These are phyloP conservation scores for Trichoderma breve DNA, from an alignment of 2,329 filamentous ascomycete species.

Conservation along the genomic window DNA sequence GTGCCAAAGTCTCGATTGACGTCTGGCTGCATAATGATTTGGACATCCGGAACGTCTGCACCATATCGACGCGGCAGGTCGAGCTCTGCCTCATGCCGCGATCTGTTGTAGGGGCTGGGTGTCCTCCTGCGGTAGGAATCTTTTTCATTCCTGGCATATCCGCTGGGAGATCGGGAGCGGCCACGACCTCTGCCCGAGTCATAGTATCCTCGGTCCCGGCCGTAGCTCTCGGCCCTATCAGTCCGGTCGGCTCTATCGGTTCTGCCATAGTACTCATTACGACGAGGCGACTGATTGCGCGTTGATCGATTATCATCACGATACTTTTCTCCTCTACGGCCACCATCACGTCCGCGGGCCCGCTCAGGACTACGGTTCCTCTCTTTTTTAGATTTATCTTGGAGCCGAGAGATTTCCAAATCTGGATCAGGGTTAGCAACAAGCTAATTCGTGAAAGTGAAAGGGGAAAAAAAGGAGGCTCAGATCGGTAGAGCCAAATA, in stretches of 20 bases:
- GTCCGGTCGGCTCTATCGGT: conserved; percentile 53
- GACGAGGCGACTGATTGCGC: conserved; percentile 57
- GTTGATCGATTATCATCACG: conserved; percentile 65
- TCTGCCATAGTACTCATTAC: conserved; percentile 51
- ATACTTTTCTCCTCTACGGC: conserved; percentile 45
- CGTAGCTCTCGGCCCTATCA: conserved; percentile 44
- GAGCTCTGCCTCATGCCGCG: conserved; percentile 54
- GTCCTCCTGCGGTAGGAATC: conserved; percentile 66
- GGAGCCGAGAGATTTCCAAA: conserved; percentile 83
- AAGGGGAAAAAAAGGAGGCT: neutral
- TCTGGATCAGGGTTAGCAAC: conserved; percentile 53
- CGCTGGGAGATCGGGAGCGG: conserved; percentile 65
- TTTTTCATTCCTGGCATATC: conserved; percentile 42
- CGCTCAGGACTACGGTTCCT: conserved; percentile 60
- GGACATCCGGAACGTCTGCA: conserved; percentile 80
- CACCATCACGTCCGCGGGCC: conserved; percentile 43
- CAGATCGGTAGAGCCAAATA: neutral
- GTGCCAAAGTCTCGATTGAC: conserved; percentile 75
- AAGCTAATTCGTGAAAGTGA: neutral
- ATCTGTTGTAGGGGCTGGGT: conserved; percentile 59
- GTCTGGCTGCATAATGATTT: conserved; percentile 78
- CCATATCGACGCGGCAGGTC: conserved; percentile 73
- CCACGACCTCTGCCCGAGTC: conserved; percentile 50
- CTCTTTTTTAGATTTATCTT: conserved; percentile 69
- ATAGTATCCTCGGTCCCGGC: conserved; percentile 44